Percentiles rank a stretch among this genome's conserved stretches.
phyloP scores from a whole-genome alignment of 2,329 filamentous ascomycete genomes.

The Catunica adiposa region DNA sequence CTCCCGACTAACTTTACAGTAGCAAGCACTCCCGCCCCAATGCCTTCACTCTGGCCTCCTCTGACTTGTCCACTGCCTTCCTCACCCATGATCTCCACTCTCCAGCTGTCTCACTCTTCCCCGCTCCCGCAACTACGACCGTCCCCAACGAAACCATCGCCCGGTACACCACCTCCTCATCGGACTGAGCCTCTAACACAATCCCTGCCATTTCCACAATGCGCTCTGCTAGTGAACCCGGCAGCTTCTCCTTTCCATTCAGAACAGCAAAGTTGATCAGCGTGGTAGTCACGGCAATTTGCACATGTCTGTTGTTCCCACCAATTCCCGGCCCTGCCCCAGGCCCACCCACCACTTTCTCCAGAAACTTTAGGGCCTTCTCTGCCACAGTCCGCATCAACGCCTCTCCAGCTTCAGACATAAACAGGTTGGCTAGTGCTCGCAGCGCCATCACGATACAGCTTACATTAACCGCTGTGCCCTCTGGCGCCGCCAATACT shows the following conservation, averaged over 20 bases:
- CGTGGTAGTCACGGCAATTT: conserved; percentile 65
- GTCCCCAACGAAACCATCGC: conserved; percentile 73
- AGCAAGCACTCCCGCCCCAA: conserved; percentile 30
- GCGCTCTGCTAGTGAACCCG: conserved; percentile 29
- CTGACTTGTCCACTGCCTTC: conserved; percentile 27
- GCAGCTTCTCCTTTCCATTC: conserved; percentile 20
- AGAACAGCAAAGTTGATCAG: conserved; percentile 76
- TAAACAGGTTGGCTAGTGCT: conserved; percentile 69
- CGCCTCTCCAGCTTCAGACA: conserved; percentile 51
- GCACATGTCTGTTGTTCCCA: conserved; percentile 55
- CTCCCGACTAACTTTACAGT: not conserved
- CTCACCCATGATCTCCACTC: conserved; percentile 24
- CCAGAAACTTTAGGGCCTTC: conserved; percentile 44
- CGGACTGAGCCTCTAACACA: conserved; percentile 49
- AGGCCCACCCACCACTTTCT: conserved; percentile 38
- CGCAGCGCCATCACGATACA: conserved; percentile 77
- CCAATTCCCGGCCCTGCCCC: conserved; percentile 30
- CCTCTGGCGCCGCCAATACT: conserved; percentile 28
- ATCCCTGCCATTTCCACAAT: conserved; percentile 45
- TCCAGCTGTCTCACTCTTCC: not conserved
- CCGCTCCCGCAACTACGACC: conserved; percentile 31
- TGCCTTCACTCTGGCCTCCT: conserved; percentile 32
- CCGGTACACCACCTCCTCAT: conserved; percentile 72
- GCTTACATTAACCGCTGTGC: conserved; percentile 49
- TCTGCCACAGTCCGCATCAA: conserved; percentile 43